Evolutionary conservation across 208 protist species (phyloP).

Genomic region (Leishmania guyanensis): DNA sequence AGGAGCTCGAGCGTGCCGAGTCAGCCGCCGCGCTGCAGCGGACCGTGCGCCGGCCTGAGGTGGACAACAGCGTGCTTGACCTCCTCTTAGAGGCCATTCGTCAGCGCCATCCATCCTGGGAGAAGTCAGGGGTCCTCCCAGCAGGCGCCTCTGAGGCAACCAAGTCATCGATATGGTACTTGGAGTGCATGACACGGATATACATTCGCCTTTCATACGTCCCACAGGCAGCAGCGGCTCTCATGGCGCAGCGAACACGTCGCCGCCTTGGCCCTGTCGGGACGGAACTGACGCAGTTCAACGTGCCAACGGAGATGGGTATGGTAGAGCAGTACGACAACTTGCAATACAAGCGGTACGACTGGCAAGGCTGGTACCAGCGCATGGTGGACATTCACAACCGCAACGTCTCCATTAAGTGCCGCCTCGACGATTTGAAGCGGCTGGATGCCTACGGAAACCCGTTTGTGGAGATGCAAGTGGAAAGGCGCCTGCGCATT

Average conservation of each 20-base stretch:
- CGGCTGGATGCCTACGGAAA: conserved; percentile 72
- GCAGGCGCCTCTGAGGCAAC: neutral
- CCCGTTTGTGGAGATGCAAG: conserved; percentile 85
- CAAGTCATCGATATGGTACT: conserved; percentile 16
- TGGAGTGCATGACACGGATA: conserved; percentile 69
- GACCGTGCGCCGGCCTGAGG: conserved; percentile 27
- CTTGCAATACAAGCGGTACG: conserved; percentile 90
- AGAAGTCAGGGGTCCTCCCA: conserved; percentile 61
- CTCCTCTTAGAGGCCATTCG: conserved; percentile 47
- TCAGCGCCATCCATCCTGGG: conserved; percentile 76
- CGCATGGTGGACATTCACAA: conserved; percentile 91
- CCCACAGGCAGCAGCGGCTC: conserved; percentile 75
- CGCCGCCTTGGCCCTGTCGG: conserved; percentile 80
- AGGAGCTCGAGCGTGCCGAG: conserved; percentile 39
- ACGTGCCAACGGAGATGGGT: conserved; percentile 80
- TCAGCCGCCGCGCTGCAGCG: conserved; percentile 16
- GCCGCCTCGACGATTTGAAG: conserved; percentile 80
- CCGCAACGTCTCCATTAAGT: conserved; percentile 86
- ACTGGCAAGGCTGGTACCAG: conserved; percentile 92
- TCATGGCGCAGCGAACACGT: conserved; percentile 78
- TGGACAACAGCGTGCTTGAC: conserved; percentile 43
- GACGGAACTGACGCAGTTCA: conserved; percentile 62
- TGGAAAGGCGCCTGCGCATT: conserved; percentile 85
- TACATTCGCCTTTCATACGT: conserved; percentile 85
- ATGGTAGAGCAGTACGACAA: conserved; percentile 91